Evolutionary conservation across 2,329 filamentous ascomycete species (phyloP).

Genomic region (Incumbomyces lentus): DNA sequence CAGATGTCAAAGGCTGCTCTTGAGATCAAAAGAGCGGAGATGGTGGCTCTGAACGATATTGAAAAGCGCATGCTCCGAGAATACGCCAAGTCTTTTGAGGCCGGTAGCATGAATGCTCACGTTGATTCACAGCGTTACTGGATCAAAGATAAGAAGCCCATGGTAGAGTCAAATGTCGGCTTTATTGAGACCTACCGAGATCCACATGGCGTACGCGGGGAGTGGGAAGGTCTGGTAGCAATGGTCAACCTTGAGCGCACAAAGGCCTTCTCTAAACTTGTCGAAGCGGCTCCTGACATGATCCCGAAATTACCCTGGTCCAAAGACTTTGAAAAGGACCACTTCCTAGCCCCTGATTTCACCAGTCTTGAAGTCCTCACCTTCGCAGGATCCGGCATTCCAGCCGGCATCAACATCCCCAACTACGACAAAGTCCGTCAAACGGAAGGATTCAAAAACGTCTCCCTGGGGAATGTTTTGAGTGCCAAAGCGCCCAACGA

Average conservation of each 20-base stretch:
- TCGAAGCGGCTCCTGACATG: constrained; percentile 66
- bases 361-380: constrained; percentile 86
- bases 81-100: constrained; percentile 64
- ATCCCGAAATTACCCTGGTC: constrained; percentile 87
- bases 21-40: constrained; percentile 58
- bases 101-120: constrained; percentile 64
- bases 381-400: constrained; percentile 58
- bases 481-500: constrained; percentile 87
- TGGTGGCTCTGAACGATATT: constrained; percentile 61
- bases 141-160: constrained; percentile 74
- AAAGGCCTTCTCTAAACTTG: constrained; percentile 73
- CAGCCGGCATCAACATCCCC: constrained; percentile 39
- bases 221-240: constrained; percentile 78
- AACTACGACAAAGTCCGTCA: constrained; percentile 52
- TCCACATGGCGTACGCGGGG: constrained; percentile 67
- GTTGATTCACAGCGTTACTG: constrained; percentile 71
- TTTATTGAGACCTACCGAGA: constrained; percentile 83
- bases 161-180: constrained; percentile 69
- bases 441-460: constrained; percentile 57
- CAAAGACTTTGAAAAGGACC: constrained; percentile 87
- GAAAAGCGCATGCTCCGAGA: constrained; percentile 64
- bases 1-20: constrained; percentile 59
- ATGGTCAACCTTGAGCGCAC: constrained; percentile 82
- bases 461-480: constrained; percentile 82
- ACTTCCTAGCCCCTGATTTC: constrained; percentile 90